These are phyloP conservation scores for Actinidia arguta DNA, from an alignment of 179 eudicot genomes.

Conservation along the genomic window DNA sequence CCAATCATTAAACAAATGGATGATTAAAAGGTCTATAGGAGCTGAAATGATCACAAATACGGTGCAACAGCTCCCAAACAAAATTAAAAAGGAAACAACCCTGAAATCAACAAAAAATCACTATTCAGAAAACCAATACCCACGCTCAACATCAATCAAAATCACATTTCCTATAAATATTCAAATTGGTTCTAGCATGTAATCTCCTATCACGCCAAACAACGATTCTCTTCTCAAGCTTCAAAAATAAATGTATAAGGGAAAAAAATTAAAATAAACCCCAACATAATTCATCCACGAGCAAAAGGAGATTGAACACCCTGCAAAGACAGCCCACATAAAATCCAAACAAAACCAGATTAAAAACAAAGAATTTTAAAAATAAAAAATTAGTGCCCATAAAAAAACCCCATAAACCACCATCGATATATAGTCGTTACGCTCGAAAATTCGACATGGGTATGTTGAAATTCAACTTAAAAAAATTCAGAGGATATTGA, in stretches of 20 bases:
- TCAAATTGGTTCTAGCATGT: too few relatives aligned
- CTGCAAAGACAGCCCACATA: background rate
- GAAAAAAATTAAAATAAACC: background rate
- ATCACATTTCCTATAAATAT: background rate
- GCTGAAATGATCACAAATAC: background rate
- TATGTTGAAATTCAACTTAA: too few relatives aligned
- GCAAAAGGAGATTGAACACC: background rate
- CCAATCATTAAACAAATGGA: background rate
- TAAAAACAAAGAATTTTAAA: too few relatives aligned
- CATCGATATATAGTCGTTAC: too few relatives aligned
- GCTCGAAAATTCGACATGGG: too few relatives aligned
- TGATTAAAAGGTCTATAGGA: background rate
- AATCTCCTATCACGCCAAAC: background rate
- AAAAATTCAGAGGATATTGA: too few relatives aligned
- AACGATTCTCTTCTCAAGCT: background rate
- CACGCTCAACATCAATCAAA: conserved; percentile 3
- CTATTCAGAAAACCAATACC: background rate
- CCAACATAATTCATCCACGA: background rate
- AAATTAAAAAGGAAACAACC: background rate
- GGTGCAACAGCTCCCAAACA: background rate
- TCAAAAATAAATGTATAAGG: background rate
- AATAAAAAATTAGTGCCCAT: too few relatives aligned
- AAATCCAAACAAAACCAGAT: background rate
- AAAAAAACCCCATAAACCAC: too few relatives aligned
- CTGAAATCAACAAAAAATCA: too few relatives aligned